Conservation (phyloP, 192 early-diverging fungal species). For the Geranomyces michiganensis region DNA sequence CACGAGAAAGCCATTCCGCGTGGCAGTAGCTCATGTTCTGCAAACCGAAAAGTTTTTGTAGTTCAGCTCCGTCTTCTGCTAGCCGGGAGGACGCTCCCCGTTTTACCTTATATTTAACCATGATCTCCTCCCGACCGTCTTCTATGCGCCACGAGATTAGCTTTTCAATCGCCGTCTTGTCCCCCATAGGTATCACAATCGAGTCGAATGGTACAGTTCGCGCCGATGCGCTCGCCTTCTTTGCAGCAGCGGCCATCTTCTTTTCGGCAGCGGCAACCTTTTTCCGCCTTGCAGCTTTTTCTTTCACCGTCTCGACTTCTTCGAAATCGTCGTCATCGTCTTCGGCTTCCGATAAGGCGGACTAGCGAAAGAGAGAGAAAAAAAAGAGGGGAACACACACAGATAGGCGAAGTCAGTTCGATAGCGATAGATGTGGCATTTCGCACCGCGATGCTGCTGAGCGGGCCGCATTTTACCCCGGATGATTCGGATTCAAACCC, state of each 20-base stretch:
- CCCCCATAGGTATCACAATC: constrained; percentile 51
- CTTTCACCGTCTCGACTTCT: constrained; percentile 25
- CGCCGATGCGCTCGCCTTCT: background rate
- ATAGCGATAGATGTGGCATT: too few species aligned
- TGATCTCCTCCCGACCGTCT: constrained; percentile 59
- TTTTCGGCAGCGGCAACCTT: constrained; percentile 12
- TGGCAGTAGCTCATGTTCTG: constrained; percentile 75
- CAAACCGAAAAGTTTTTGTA: too few species aligned
- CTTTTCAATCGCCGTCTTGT: constrained; percentile 50
- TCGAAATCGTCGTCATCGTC: constrained; percentile 31
- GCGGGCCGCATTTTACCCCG: too few species aligned
- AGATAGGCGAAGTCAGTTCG: too few species aligned
- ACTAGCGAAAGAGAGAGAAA: background rate
- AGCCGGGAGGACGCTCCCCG: too few species aligned
- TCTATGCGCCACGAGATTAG: constrained; percentile 40
- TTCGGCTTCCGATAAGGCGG: constrained; percentile 10
- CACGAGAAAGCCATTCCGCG: constrained; percentile 69
- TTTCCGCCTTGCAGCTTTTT: constrained; percentile 12
- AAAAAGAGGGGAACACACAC: too few species aligned
- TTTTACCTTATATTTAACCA: constrained; percentile 81
- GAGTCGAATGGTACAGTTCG: constrained; percentile 42
- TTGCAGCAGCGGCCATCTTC: constrained; percentile 4
- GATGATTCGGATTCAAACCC: background rate
- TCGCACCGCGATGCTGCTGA: too few species aligned
- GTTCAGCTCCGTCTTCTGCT: too few species aligned